These are phyloP conservation scores for Cercospora nicotianae DNA, from an alignment of 2,329 filamentous ascomycete species.

Conservation along the genomic window DNA sequence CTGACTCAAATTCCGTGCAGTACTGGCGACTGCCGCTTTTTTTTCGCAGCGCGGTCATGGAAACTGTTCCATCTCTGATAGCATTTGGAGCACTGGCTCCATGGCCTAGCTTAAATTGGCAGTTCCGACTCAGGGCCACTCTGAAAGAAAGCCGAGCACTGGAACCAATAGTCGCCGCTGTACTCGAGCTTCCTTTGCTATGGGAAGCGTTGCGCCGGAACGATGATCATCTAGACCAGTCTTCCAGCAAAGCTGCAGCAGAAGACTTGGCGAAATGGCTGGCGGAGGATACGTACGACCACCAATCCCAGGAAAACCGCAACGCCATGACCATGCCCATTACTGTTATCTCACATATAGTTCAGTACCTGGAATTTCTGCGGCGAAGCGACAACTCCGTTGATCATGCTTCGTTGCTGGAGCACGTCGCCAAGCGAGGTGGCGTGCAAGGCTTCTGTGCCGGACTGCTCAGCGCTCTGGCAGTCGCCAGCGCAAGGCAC, in stretches of 20 bases:
- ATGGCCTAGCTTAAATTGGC: neutral
- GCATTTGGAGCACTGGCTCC: constrained; percentile 1
- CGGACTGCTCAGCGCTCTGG: constrained; percentile 15
- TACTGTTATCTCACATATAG: constrained; percentile 6
- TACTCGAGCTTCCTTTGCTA: constrained; percentile 3
- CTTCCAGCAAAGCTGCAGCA: neutral
- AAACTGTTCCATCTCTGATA: neutral
- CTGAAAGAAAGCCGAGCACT: neutral
- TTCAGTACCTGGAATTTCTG: constrained; percentile 9
- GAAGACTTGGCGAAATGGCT: neutral
- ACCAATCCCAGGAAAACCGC: neutral
- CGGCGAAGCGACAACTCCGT: neutral
- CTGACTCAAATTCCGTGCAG: neutral
- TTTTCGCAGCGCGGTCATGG: neutral
- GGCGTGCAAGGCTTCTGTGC: constrained; percentile 21
- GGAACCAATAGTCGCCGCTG: neutral
- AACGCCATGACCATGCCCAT: constrained; percentile 12
- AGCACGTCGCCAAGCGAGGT: constrained; percentile 1
- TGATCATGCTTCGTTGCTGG: neutral
- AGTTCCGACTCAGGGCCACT: neutral
- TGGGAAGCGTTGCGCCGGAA: neutral
- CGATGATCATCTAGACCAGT: neutral
- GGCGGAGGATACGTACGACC: neutral
- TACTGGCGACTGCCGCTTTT: neutral
- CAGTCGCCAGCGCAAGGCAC: constrained; percentile 51